A percentile compares a stretch with the other conserved stretches of the same genome.
Evolutionary conservation across 257 asterid genomes (phyloP).

Genomic region (Parsonsia alboflavescens): DNA sequence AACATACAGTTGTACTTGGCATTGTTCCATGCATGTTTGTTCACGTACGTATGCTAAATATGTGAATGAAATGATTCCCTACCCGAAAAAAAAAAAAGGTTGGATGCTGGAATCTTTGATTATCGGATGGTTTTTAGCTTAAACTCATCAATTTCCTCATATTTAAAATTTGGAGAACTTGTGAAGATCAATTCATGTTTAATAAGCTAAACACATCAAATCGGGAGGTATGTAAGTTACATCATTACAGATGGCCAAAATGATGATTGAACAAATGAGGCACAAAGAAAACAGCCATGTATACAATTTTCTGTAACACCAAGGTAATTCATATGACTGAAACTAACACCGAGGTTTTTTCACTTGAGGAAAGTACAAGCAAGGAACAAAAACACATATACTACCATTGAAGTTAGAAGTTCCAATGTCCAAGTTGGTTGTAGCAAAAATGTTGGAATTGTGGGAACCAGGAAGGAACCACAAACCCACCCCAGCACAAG

Average conservation of each 20-base stretch:
- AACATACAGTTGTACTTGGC: not conserved
- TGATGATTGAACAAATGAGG: not conserved
- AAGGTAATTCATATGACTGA: not conserved
- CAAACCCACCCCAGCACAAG: constrained; percentile 82
- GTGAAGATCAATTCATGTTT: not conserved
- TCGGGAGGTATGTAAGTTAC: not conserved
- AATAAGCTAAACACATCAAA: not conserved
- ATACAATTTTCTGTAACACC: not conserved
- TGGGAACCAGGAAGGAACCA: constrained; percentile 72
- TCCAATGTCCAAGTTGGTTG: constrained; percentile 87
- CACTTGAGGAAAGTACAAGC: constrained; percentile 89
- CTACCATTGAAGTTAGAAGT: constrained; percentile 83
- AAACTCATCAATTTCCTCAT: not conserved
- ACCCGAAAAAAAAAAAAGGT: too few species aligned
- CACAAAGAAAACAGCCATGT: not conserved
- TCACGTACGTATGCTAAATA: too few species aligned
- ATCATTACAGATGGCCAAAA: not conserved
- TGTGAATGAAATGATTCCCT: not conserved
- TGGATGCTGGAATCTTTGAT: not conserved
- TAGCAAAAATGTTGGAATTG: constrained; percentile 63
- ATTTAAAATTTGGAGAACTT: too few species aligned
- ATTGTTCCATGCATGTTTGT: not conserved
- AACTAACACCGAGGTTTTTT: constrained; percentile 18
- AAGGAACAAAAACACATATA: constrained; percentile 60
- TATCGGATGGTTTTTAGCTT: not conserved